Evolutionary conservation across 2,329 filamentous ascomycete species (phyloP), one percentile per base, ranked within the genome.

Genomic region (Sclerotinia minor): DNA sequence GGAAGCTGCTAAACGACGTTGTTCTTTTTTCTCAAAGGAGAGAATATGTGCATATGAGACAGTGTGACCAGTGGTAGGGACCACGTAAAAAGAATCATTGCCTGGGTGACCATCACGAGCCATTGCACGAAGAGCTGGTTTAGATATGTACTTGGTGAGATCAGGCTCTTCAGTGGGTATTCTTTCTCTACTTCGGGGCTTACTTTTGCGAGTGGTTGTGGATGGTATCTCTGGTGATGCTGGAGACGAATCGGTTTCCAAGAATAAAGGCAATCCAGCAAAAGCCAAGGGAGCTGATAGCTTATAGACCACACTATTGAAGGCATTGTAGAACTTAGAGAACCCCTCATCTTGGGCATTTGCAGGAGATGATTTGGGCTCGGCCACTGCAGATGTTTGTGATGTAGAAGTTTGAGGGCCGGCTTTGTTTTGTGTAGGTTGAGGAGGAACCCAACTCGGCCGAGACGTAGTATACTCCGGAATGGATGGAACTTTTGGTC

Each of bases 11-110:
- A 85, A 77, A 13, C 87, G 85, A 11, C 87, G 82, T 76, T 85
- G 87, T 76, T 89, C 87, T 74, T 89, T 89, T 71, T 88, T 85
- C 47, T 86, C 87, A 72, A 87, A 89, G 53, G 83, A 89, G 26
- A 97, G 82, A 64, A 99, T 97, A 70, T 91, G 93, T 55, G 95
- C 94, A 76, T 98, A 99, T 0, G 93, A 95, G 69, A 94, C 90
- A 3, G 93, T 97, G 71, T 94, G 93, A 6, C 95, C 94, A 24
- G 91, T 92, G 0, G 92, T 91, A 5, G 94, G 95, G 1, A 99
- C 95, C 1, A 98, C 91, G 77, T 97, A 98, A 80, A 99, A 99
- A 11, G 91, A 95, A 74, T 91, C 91, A 68, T 84, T 86, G 19
- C 79, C 80, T 21, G 84, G 83, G 38, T 88, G 84, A 0, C 87